Evolutionary conservation across 1,139 yeast species (phyloP).

Genomic region (Yamadazyma songkhlaensis): DNA sequence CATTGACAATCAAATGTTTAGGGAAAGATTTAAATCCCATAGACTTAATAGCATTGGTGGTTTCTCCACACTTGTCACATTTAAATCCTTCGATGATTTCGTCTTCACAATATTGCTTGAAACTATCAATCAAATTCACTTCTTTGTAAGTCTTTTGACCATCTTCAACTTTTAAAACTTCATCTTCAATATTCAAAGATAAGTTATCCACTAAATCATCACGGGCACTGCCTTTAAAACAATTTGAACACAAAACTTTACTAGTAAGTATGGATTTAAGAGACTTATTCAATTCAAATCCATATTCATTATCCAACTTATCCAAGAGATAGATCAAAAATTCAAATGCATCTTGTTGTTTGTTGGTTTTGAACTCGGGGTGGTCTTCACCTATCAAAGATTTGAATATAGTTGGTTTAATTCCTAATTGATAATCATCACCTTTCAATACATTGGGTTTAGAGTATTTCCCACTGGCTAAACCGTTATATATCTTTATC

Average conservation of each 20-base stretch:
- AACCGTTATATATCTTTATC: slow-evolving; percentile 75
- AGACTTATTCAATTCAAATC: slow-evolving; percentile 40
- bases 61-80: slow-evolving; percentile 59
- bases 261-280: slow-evolving; percentile 67
- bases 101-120: slow-evolving; percentile 42
- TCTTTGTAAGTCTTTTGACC: slow-evolving; percentile 47
- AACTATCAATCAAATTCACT: slow-evolving; percentile 51
- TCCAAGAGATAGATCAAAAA: slow-evolving; percentile 70
- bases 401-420: slow-evolving; percentile 76
- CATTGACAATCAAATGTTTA: slow-evolving; percentile 63
- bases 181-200: slow-evolving; percentile 56
- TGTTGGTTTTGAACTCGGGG: slow-evolving; percentile 78
- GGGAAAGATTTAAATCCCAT: slow-evolving; percentile 66
- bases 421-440: slow-evolving; percentile 67
- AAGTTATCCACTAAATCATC: slow-evolving; percentile 65
- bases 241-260: slow-evolving; percentile 60
- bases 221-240: slow-evolving; percentile 59
- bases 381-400: slow-evolving; percentile 73
- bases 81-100: slow-evolving; percentile 63
- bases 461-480: slow-evolving; percentile 72
- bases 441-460: slow-evolving; percentile 44
- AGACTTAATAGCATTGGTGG: slow-evolving; percentile 44
- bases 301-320: slow-evolving; percentile 55
- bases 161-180: slow-evolving; percentile 34
- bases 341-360: slow-evolving; percentile 95